Evolutionary conservation across 176 grass and related monocot genomes (phyloP).

Genomic region (Dactylis glomerata): DNA sequence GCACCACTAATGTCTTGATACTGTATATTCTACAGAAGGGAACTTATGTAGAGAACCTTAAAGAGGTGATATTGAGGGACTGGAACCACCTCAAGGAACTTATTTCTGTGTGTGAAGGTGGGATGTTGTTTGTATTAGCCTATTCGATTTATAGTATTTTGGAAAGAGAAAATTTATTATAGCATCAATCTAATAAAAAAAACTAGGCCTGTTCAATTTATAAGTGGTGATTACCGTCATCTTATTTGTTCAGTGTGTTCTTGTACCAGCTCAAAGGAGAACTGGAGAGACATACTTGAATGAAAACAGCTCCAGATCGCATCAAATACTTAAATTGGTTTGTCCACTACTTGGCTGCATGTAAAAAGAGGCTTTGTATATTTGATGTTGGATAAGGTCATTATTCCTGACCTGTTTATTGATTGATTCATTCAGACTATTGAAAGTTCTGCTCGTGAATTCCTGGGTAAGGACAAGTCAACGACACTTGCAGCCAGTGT

Average conservation of each 20-base stretch:
- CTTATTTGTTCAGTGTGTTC: constrained; percentile 23
- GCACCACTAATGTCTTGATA: constrained; percentile 29
- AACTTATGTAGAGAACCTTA: constrained; percentile 75
- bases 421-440: constrained; percentile 62
- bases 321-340: constrained; percentile 94
- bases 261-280: constrained; percentile 72
- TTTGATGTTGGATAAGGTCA: constrained; percentile 4
- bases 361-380: constrained; percentile 8
- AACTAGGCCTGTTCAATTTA: not conserved
- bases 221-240: constrained; percentile 3
- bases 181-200: not conserved
- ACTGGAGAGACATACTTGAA: constrained; percentile 86
- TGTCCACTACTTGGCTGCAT: constrained; percentile 31
- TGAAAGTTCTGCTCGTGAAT: constrained; percentile 77
- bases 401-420: constrained; percentile 35
- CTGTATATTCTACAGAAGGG: constrained; percentile 68
- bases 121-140: constrained; percentile 15
- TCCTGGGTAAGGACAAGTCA: constrained; percentile 83
- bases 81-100: constrained; percentile 79
- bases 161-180: not conserved
- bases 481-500: constrained; percentile 77
- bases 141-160: not conserved
- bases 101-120: constrained; percentile 90
- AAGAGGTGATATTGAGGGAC: constrained; percentile 68
- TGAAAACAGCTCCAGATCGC: constrained; percentile 94